phyloP scores from a whole-genome alignment of 2,329 filamentous ascomycete genomes.

The Chaetomiaceae sp. region DNA sequence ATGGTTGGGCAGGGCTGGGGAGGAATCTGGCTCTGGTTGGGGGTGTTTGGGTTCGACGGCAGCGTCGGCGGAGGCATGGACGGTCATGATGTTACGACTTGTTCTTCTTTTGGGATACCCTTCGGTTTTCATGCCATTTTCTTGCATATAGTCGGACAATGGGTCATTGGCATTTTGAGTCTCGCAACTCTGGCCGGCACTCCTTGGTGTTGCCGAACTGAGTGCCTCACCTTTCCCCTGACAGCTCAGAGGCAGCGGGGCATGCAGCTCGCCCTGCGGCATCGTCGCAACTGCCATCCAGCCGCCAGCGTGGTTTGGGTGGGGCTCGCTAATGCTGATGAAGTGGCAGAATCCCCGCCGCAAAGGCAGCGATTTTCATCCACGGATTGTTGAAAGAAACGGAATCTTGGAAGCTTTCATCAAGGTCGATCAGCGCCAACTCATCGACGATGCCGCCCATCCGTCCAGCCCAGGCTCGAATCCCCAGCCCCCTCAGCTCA shows the following conservation, averaged over 20 bases:
- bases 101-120: background rate
- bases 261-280: background rate
- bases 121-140: background rate
- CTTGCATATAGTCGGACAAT: background rate
- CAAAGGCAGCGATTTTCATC: background rate
- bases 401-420: background rate
- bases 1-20: background rate
- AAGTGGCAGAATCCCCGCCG: slow-evolving; percentile 11
- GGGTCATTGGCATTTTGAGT: background rate
- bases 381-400: background rate
- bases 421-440: slow-evolving; percentile 5
- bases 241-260: background rate
- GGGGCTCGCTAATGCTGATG: slow-evolving; percentile 18
- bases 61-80: background rate
- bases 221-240: background rate
- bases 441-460: slow-evolving; percentile 1
- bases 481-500: slow-evolving; percentile 2
- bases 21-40: background rate
- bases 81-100: background rate
- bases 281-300: background rate
- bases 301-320: background rate
- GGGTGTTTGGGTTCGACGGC: background rate
- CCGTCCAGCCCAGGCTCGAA: too few species aligned
- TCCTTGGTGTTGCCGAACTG: too few species aligned
- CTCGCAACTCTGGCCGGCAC: too few species aligned